These are phyloP conservation scores for Malus sieversii DNA, from an alignment of 306 rosid species.

Conservation along the genomic window DNA sequence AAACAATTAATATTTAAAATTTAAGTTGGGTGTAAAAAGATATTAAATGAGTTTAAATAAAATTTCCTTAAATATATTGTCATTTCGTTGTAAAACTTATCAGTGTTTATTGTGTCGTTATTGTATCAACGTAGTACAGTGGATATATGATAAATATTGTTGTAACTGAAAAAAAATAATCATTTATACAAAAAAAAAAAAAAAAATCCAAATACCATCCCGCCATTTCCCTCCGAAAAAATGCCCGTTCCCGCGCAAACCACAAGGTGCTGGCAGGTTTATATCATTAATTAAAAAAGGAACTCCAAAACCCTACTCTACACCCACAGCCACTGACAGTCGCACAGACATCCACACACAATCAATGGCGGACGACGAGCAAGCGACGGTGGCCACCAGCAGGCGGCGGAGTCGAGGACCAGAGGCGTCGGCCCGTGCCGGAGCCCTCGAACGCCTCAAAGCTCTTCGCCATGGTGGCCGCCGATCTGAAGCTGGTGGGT, in stretches of 20 bases:
- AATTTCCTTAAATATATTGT: too few species aligned
- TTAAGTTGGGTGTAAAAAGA: too few species aligned
- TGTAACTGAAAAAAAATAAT: too few species aligned
- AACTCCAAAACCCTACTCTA: background rate
- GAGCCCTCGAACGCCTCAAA: constrained; percentile 70
- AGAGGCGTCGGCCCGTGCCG: constrained; percentile 41
- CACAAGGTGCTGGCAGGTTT: constrained; percentile 28
- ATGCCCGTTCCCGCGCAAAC: constrained; percentile 22
- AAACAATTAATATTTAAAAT: too few species aligned
- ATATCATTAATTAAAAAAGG: background rate
- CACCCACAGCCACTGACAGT: background rate
- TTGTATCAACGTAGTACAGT: too few species aligned
- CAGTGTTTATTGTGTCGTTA: too few species aligned
- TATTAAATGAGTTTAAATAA: too few species aligned
- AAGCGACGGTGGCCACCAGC: constrained; percentile 18
- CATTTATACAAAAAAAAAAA: background rate
- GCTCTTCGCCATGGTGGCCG: constrained; percentile 56
- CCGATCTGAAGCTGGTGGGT: constrained; percentile 47
- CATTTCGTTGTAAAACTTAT: too few species aligned
- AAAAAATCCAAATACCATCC: background rate
- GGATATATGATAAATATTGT: too few species aligned
- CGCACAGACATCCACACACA: background rate
- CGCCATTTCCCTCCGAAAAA: background rate
- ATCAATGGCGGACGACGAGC: constrained; percentile 68
- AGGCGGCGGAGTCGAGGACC: constrained; percentile 58